Percentiles rank a stretch among this genome's conserved stretches.
Evolutionary conservation across 345 rosid genomes (phyloP).

Genomic region (Hibiscus tridactylites): DNA sequence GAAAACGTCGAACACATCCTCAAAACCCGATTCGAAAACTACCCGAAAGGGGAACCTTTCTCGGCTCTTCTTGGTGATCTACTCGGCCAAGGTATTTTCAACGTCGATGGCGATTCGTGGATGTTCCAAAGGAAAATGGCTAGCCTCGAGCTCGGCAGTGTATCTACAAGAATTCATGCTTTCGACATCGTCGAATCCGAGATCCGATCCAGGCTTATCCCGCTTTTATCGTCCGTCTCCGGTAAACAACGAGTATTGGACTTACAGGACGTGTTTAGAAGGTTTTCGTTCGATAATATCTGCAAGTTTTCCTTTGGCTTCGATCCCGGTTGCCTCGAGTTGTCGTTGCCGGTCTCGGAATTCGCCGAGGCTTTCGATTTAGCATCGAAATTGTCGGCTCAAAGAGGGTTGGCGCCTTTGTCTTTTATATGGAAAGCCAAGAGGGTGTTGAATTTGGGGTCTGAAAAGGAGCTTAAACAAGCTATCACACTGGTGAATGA

Average conservation of each 20-base stretch:
- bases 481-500: conserved; percentile 38
- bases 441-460: conserved; percentile 41
- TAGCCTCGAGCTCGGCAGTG: conserved; percentile 51
- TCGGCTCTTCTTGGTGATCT: conserved; percentile 50
- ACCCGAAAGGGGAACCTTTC: conserved; percentile 64
- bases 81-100: conserved; percentile 62
- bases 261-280: conserved; percentile 51
- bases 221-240: conserved; percentile 25
- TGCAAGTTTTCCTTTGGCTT: conserved; percentile 57
- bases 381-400: conserved; percentile 45
- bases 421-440: conserved; percentile 50
- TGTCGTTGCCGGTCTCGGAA: conserved; percentile 36
- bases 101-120: conserved; percentile 61
- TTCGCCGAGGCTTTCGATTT: conserved; percentile 51
- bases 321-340: conserved; percentile 47
- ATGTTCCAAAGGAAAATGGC: conserved; percentile 59
- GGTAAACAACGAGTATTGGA: conserved; percentile 18
- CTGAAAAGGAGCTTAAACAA: conserved; percentile 45
- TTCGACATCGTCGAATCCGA: conserved; percentile 34
- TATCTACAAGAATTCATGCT: conserved; percentile 34
- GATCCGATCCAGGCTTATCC: conserved; percentile 34
- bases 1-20: conserved; percentile 54
- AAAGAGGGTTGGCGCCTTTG: conserved; percentile 37
- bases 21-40: conserved; percentile 46
- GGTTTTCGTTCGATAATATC: conserved; percentile 60